Percentiles rank a stretch among this genome's conserved stretches.
Conservation (phyloP, 371 early-diverging fungal genomes). For the Capillidium heterosporum region DNA sequence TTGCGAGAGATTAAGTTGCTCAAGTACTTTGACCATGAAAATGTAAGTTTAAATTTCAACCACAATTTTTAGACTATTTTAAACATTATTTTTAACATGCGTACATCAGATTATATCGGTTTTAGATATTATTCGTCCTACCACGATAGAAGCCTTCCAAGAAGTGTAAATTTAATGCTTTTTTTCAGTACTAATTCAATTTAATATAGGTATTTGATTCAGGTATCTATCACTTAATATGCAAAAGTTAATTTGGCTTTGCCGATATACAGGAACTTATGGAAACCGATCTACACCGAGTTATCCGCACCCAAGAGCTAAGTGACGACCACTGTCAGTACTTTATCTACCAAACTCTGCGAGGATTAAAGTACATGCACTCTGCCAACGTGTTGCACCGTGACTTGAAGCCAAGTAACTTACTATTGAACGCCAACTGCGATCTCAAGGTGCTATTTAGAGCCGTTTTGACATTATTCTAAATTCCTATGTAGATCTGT, state of each 20-base stretch:
- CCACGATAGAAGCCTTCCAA: slow-evolving; percentile 51
- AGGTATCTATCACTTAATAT: slow-evolving; percentile 7
- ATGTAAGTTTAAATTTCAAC: slow-evolving; percentile 21
- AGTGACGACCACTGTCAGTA: slow-evolving; percentile 96
- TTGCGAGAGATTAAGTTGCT: slow-evolving; percentile 77
- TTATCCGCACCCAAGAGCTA: slow-evolving; percentile 92
- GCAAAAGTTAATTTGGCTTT: slow-evolving; percentile 5
- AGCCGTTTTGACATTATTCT: background rate
- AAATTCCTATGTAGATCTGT: slow-evolving; percentile 38
- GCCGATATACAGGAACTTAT: slow-evolving; percentile 65
- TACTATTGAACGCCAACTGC: slow-evolving; percentile 93
- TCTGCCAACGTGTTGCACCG: slow-evolving; percentile 94
- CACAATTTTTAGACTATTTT: background rate
- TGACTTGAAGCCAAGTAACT: slow-evolving; percentile 93
- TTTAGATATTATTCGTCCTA: slow-evolving; percentile 70
- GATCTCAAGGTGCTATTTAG: slow-evolving; percentile 59
- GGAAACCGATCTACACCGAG: slow-evolving; percentile 97
- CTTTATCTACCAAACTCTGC: slow-evolving; percentile 91
- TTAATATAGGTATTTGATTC: slow-evolving; percentile 29
- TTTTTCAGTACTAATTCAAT: background rate
- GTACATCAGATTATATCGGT: slow-evolving; percentile 60
- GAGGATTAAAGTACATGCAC: slow-evolving; percentile 95
- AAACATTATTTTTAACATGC: too few species aligned
- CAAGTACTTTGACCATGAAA: slow-evolving; percentile 73
- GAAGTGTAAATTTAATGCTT: slow-evolving; percentile 44